phyloP scores from a whole-genome alignment of 805 yeast genomes.

The Yarrowia sp. region DNA sequence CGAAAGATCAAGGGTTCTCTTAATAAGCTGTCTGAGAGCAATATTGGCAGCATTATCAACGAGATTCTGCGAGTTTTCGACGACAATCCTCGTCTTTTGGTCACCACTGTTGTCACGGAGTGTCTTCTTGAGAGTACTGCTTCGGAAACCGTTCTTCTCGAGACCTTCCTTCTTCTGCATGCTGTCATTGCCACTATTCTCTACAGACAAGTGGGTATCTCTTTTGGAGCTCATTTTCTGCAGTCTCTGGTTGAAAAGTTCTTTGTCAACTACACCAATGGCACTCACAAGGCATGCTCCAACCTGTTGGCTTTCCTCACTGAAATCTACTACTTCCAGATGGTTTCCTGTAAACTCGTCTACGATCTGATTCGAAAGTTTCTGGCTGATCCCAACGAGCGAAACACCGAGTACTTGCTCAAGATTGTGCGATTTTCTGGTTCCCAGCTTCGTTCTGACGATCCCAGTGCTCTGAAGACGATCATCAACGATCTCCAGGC shows the following conservation, averaged over 20 bases:
- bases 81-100: conserved; percentile 77
- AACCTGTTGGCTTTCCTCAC: conserved; percentile 79
- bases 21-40: conserved; percentile 89
- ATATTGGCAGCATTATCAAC: conserved; percentile 70
- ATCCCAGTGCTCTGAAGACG: conserved; percentile 82
- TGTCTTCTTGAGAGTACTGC: conserved; percentile 70
- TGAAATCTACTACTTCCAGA: conserved; percentile 76
- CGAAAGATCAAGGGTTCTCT: conserved; percentile 80
- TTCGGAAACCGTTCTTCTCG: conserved; percentile 71
- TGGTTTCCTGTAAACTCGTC: conserved; percentile 73
- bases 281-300: conserved; percentile 56
- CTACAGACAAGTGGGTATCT: conserved; percentile 80
- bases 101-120: conserved; percentile 70
- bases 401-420: conserved; percentile 77
- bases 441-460: conserved; percentile 84
- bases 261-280: conserved; percentile 50
- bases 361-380: conserved; percentile 71
- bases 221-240: conserved; percentile 85
- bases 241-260: conserved; percentile 81
- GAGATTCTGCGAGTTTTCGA: conserved; percentile 70
- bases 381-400: conserved; percentile 66
- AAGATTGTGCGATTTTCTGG: conserved; percentile 80
- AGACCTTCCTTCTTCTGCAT: conserved; percentile 78
- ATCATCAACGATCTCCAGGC: conserved; percentile 68
- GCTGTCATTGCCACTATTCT: conserved; percentile 78